Conservation (phyloP, 2,329 filamentous ascomycete genomes). For the Colletotrichum tropicale region DNA sequence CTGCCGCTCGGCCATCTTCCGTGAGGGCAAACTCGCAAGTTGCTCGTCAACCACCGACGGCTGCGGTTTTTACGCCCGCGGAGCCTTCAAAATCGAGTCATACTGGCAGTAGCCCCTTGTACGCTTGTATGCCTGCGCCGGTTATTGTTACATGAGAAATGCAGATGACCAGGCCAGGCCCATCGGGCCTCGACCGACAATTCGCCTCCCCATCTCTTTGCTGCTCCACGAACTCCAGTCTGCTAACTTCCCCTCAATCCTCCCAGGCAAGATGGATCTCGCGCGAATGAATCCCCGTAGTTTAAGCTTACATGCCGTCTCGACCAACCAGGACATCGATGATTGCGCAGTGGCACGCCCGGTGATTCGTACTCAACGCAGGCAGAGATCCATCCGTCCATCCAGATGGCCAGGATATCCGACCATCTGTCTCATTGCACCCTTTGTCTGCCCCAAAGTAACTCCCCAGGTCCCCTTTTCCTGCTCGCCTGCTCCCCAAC, state of each 20-base stretch:
- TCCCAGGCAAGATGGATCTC: neutral
- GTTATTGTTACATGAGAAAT: neutral
- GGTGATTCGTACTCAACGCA: conserved; percentile 6
- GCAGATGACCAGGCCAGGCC: neutral
- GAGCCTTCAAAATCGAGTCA: conserved; percentile 9
- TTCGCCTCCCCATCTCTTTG: neutral
- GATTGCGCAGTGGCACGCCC: neutral
- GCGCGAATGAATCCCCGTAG: neutral
- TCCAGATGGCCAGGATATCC: neutral
- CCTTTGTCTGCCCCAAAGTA: neutral
- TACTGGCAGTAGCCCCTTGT: neutral
- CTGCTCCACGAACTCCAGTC: neutral
- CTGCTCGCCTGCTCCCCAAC: neutral
- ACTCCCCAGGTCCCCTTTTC: neutral
- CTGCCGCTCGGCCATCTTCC: conserved; percentile 18
- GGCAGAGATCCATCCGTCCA: neutral
- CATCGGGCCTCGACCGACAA: conserved; percentile 8
- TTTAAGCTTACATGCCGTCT: conserved; percentile 4
- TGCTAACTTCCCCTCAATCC: neutral
- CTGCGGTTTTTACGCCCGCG: neutral
- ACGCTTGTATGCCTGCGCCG: neutral
- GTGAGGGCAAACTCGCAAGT: neutral
- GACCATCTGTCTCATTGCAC: neutral
- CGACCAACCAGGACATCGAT: conserved; percentile 4
- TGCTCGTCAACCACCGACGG: neutral